Percentiles rank a stretch among this genome's conserved stretches.
These are phyloP conservation scores for Salicornia ramosissima DNA, from an alignment of 148 eudicot species.

Conservation along the genomic window DNA sequence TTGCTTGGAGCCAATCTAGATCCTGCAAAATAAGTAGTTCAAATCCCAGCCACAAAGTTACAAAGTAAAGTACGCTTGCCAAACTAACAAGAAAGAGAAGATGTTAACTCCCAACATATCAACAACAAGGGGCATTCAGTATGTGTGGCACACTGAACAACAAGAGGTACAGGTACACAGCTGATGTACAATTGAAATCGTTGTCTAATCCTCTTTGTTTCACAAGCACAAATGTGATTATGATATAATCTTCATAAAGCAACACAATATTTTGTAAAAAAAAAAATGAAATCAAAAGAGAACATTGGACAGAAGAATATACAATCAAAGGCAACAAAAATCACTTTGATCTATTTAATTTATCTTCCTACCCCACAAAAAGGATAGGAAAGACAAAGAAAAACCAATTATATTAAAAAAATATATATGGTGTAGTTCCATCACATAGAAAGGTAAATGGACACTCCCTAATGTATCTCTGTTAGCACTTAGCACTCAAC, in stretches of 20 bases:
- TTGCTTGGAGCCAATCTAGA: conserved; percentile 11
- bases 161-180: not conserved
- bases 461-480: conserved; percentile 37
- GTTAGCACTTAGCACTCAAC: conserved; percentile 46
- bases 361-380: conserved; percentile 23
- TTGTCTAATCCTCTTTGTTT: not conserved
- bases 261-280: conserved; percentile 8
- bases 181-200: not conserved
- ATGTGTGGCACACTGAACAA: not conserved
- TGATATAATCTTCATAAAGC: conserved; percentile 3
- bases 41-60: not conserved
- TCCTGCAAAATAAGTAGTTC: conserved; percentile 7
- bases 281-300: conserved; percentile 4
- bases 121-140: conserved; percentile 7
- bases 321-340: conserved; percentile 30
- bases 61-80: not conserved
- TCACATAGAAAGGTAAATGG: conserved; percentile 33
- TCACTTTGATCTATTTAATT: conserved; percentile 32
- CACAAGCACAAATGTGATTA: conserved; percentile 6
- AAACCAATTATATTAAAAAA: conserved; percentile 33
- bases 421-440: conserved; percentile 32
- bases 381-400: conserved; percentile 23
- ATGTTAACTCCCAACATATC: not conserved
- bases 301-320: conserved; percentile 19
- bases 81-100: conserved; percentile 3